Base-by-base conservation (phyloP, 1,284 basidiomycete genomes). In the Ustilago shanxiensis region DNA sequence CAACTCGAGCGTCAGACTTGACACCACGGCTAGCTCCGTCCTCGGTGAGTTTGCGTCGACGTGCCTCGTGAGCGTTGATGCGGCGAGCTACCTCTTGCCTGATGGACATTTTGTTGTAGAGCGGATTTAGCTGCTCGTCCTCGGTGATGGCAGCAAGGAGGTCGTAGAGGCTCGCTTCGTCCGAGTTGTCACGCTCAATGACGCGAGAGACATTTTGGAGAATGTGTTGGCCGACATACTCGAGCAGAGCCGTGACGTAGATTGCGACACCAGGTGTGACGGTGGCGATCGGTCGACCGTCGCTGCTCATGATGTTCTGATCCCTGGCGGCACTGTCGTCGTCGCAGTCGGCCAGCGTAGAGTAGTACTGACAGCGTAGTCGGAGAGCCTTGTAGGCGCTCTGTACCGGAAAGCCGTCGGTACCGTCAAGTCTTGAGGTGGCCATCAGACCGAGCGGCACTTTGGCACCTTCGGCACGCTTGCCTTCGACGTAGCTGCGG, bases 121-220 rank as follows among this genome's bases (percentile, higher is more conserved):
- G 59, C 7, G 61, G 58, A 7, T 67, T 50, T 44, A 80, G 71
- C 35, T 56, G 64, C 59, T 83, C 82, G 54, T 83, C 82, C 57
- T 83, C 82, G 49, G 70, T 77, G 53, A 83, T 70, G 49, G 82
- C 82, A 20, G 79, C 77, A 20, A 61, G 63, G 3, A 83, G 73
- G 53, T 83, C 82, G 35, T 65, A 68, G 20, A 82, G 73, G 35
- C 71, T 65, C 20, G 82, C 82, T 59, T 81, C 80, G 62, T 83
- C 80, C 14, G 79, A 79, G 52, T 83, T 83, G 66, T 83, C 82
- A 14, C 82, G 77, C 67, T 83, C 82, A 28, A 83, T 82, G 66
- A 83, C 79, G 5, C 72, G 62, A 2, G 76, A 62, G 3, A 83
- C 72, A 55, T 81, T 80, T 51, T 82, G 72, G 14, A 83, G 66